Evolutionary conservation across 2,329 filamentous ascomycete species (phyloP), one percentile per base, ranked within the genome.

Genomic region (Talaromyces rugulosus): DNA sequence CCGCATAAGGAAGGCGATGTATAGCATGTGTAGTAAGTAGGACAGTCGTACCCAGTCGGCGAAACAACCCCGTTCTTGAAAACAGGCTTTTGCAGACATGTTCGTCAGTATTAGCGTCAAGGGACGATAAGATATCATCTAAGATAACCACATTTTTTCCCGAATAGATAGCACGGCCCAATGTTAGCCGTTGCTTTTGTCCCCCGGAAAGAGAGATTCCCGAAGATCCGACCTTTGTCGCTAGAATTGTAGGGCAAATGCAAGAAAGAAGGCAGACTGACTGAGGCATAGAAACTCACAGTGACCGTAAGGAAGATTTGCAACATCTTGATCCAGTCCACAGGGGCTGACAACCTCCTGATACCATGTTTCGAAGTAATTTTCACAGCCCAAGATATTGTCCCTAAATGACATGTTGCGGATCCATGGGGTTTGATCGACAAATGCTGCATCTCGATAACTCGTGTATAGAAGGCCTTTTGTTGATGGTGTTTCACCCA

Each of bases 111-210:
- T 84, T 80, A 0, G 79, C 79, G 59, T 87, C 85, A 14, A 94
- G 70, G 96, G 92, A 0, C 96, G 82, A 18, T 90, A 90, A 51
- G 88, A 92, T 1, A 92, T 96, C 92, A 65, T 96, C 92, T 5
- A 96, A 86, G 0, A 96, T 83, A 3, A 98, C 79, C 0, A 98
- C 83, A 0, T 90, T 86, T 0, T 92, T 86, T 70, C 97, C 85
- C 54, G 92, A 82, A 5, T 98, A 75, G 44, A 84, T 84, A 1
- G 92, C 91, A 65, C 93, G 83, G 1, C 93, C 92, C 33, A 98
- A 81, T 0, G 90, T 90, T 53, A 97, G 79, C 58, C 91, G 83
- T 73, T 97, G 93, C 62, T 83, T 88, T 74, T 98, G 92, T 0
- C 94, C 94, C 9, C 92, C 93, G 65, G 92, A 96, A 44, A 97